Evolutionary conservation across 352 stramenopile genomes (phyloP), one percentile per base, ranked within the genome.

Genomic region (Phytophthora tubulina): DNA sequence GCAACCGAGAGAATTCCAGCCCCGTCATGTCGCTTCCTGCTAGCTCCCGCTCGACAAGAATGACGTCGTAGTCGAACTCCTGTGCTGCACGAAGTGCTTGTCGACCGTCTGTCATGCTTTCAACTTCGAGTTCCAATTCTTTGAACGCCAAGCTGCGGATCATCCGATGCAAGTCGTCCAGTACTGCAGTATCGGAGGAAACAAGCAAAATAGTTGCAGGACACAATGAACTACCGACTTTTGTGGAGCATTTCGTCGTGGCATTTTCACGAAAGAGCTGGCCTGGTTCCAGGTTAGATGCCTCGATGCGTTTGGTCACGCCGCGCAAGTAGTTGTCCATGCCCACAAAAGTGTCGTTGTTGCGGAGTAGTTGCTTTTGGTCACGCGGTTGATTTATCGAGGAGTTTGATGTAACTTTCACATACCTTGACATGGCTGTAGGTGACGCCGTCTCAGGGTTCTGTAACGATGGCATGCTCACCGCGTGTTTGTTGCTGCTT

Each of bases 31-130:
- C 70, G 6, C 39, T 42, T 27, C 17, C 51, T 48, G 36, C 31
- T 8, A 98, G 67, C 35, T 91, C 82, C 41, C 93, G 81, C n/a
- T 94, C 87, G 6, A 97, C 68, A 2, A 98, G 63, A 14, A 98
- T 69, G 21, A 95, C 81, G 52, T 97, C 92, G 68, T 92, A 98
- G 30, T 78, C 45, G 31, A 73, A 81, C 4, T 86, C 67, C 38
- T 92, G 78, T 11, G 80, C 79, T 21, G 56, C 59, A 13, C 85
- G 75, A 2, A 96, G 64, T 0, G 88, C 89, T 35, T 93, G 80
- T 15, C 46, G 53, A 14, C 84, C 66, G 15, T 86, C 72, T 31
- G 81, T 81, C 58, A 96, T 89, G 44, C 73, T 88, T 55, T 96
- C 85, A 21, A 92, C 67, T 11, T 86, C 72, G 14, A 91, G 51